Evolutionary conservation across 1,284 basidiomycete genomes (phyloP).

Genomic region (Tranzscheliella williamsii): DNA sequence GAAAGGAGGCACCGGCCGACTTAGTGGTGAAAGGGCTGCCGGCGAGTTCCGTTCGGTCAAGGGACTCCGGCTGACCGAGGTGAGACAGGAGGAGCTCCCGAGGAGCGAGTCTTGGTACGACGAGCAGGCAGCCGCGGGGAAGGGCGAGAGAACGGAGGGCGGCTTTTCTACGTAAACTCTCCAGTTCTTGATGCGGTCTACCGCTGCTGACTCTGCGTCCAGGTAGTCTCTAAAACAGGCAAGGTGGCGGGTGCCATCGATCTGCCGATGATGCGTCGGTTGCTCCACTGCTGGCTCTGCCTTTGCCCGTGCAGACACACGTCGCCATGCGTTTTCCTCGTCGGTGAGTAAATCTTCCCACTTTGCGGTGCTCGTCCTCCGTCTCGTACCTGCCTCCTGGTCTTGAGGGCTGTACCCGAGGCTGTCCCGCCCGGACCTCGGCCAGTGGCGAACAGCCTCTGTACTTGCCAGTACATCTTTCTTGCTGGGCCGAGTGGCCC

Average conservation of each 20-base stretch:
- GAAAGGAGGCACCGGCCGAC: background rate
- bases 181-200: conserved; percentile 19
- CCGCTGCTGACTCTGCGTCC: conserved; percentile 7
- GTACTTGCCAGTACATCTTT: too few relatives aligned
- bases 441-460: too few relatives aligned
- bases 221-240: background rate
- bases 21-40: too few relatives aligned
- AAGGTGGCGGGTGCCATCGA: background rate
- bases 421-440: too few relatives aligned
- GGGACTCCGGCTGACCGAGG: conserved; percentile 25
- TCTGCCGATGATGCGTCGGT: background rate
- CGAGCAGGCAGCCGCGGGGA: conserved; percentile 7
- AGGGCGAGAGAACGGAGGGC: conserved; percentile 2
- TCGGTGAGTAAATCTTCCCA: too few relatives aligned
- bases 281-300: background rate
- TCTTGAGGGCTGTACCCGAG: too few relatives aligned
- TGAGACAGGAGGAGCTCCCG: conserved; percentile 8
- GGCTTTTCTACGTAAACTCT: conserved; percentile 8
- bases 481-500: too few relatives aligned
- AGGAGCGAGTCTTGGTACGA: background rate
- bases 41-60: too few relatives aligned
- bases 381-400: too few relatives aligned
- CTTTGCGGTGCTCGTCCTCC: too few relatives aligned
- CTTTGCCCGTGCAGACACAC: background rate
- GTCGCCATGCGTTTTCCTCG: too few relatives aligned